Conservation (phyloP, 805 yeast genomes). For the Tetrapisispora iriomotensis region DNA sequence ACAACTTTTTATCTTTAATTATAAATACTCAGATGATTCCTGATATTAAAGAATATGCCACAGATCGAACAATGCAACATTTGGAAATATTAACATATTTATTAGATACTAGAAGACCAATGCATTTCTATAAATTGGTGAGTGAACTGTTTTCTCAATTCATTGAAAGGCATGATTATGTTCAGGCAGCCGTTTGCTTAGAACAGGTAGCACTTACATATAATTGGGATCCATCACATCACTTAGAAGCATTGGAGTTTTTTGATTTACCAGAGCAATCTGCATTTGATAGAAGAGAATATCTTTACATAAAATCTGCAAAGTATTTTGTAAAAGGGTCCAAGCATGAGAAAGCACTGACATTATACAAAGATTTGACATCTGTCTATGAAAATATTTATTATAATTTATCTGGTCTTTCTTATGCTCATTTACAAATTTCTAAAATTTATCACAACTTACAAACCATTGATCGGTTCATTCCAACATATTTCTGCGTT, state of each 20-base stretch:
- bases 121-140: conserved; percentile 68
- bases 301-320: conserved; percentile 60
- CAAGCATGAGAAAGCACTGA: conserved; percentile 71
- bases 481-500: conserved; percentile 71
- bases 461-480: conserved; percentile 58
- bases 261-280: conserved; percentile 76
- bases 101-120: conserved; percentile 70
- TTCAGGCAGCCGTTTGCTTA: conserved; percentile 77
- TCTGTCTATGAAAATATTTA: conserved; percentile 64
- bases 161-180: conserved; percentile 47
- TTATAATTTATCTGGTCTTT: conserved; percentile 66
- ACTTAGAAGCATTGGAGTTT: conserved; percentile 45
- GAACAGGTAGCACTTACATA: conserved; percentile 70
- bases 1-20: conserved; percentile 54
- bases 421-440: conserved; percentile 58
- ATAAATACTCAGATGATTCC: conserved; percentile 58
- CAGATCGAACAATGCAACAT: conserved; percentile 73
- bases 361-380: conserved; percentile 64
- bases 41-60: conserved; percentile 72
- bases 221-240: conserved; percentile 55
- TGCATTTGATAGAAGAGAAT: conserved; percentile 72
- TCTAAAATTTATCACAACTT: conserved; percentile 58
- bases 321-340: conserved; percentile 58
- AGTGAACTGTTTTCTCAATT: conserved; percentile 63
- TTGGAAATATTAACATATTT: conserved; percentile 67